Conservation (phyloP, 106 monocot genomes). For the Alisma plantagoaquatica region DNA sequence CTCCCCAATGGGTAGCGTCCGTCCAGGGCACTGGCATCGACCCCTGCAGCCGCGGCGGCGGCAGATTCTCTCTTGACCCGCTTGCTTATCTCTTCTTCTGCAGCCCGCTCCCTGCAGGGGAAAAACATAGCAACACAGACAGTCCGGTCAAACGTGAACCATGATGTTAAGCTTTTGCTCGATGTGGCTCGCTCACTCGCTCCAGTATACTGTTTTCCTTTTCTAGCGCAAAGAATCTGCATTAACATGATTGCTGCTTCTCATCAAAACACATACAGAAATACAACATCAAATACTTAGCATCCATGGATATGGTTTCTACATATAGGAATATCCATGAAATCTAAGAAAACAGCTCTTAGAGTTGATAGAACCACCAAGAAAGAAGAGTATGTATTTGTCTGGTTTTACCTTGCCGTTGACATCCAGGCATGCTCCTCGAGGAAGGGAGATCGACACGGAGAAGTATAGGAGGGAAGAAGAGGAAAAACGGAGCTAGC, state of each 20-base stretch:
- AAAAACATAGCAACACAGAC: not conserved
- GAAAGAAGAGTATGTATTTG: not conserved
- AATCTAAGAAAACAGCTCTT: constrained; percentile 1
- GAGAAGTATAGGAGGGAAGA: not conserved
- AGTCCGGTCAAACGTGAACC: too few relatives aligned
- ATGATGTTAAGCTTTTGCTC: too few relatives aligned
- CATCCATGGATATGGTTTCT: too few relatives aligned
- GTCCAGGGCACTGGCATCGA: too few relatives aligned
- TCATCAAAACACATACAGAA: too few relatives aligned
- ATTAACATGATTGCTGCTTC: too few relatives aligned
- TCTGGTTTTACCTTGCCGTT: constrained; percentile 45
- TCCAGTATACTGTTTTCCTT: too few relatives aligned
- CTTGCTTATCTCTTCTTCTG: constrained; percentile 55
- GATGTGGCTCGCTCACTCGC: too few relatives aligned
- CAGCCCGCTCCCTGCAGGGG: constrained; percentile 31
- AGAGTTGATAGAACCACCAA: not conserved
- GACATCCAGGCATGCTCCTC: constrained; percentile 72
- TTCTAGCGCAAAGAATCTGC: not conserved
- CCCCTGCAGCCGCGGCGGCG: constrained; percentile 18
- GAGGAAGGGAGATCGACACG: not conserved
- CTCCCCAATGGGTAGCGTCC: constrained; percentile 30
- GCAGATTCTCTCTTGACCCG: constrained; percentile 67
- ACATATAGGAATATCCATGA: too few relatives aligned
- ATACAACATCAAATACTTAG: too few relatives aligned
- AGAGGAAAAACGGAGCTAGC: constrained; percentile 2